Evolutionary conservation across 768 basidiomycete genomes (phyloP).

Genomic region (Boletus rex-veris): DNA sequence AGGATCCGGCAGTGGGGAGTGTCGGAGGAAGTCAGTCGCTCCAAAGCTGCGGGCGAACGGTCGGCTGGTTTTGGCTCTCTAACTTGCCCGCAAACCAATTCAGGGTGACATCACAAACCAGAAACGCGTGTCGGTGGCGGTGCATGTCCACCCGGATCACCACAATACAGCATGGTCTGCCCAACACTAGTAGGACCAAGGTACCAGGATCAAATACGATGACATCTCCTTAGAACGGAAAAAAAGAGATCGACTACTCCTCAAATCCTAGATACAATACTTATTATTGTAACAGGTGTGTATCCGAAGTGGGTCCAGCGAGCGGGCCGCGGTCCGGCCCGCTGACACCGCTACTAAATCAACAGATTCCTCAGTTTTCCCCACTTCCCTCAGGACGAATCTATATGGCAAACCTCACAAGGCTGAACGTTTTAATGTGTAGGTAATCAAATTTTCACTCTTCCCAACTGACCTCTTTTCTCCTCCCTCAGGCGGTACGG

Average conservation of each 20-base stretch:
- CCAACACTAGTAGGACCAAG: neutral
- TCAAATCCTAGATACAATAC: too few species aligned
- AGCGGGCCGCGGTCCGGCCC: too few species aligned
- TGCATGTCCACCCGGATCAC: slow-evolving; percentile 14
- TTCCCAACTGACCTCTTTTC: slow-evolving; percentile 4
- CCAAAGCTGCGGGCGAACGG: slow-evolving; percentile 12
- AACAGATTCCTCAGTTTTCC: neutral
- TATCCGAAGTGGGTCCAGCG: too few species aligned
- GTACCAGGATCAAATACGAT: neutral
- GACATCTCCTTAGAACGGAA: neutral
- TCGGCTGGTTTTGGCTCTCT: neutral
- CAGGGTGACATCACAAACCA: slow-evolving; percentile 28
- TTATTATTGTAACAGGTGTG: too few species aligned
- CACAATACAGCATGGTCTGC: slow-evolving; percentile 3
- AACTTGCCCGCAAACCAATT: slow-evolving; percentile 9
- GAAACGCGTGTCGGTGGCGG: slow-evolving; percentile 23
- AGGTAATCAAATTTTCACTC: slow-evolving; percentile 22
- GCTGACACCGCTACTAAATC: too few species aligned
- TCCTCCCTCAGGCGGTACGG: slow-evolving; percentile 42
- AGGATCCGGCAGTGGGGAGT: neutral
- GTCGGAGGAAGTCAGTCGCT: slow-evolving; percentile 4
- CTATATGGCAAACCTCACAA: slow-evolving; percentile 41
- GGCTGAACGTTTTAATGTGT: slow-evolving; percentile 81
- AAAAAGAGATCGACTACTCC: too few species aligned
- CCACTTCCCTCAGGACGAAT: neutral